Conservation (phyloP, 23 red algal species). For the Gracilaria gracilis region DNA sequence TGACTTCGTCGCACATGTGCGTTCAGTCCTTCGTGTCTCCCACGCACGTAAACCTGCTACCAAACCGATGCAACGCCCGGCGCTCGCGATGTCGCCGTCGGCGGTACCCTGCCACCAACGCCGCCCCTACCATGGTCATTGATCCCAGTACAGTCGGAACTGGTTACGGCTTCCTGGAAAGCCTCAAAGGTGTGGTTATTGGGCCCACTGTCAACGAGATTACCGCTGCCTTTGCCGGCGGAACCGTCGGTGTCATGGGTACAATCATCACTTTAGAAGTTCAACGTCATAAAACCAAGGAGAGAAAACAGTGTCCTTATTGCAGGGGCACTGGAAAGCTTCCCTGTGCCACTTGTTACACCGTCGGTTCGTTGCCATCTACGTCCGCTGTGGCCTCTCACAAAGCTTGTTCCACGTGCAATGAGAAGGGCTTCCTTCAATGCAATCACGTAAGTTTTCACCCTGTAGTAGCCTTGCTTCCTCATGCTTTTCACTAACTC, state of each 20-base stretch:
- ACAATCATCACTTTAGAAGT: conserved; percentile 95
- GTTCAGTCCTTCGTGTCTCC: conserved; percentile 1
- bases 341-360: conserved; percentile 85
- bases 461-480: neutral
- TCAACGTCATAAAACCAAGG: conserved; percentile 48
- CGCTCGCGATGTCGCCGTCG: neutral
- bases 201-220: conserved; percentile 90
- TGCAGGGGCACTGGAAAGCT: conserved; percentile 86
- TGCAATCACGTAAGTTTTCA: conserved; percentile 75
- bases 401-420: conserved; percentile 65
- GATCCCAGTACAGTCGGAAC: conserved; percentile 60
- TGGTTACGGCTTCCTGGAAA: conserved; percentile 43
- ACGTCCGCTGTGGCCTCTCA: conserved; percentile 33
- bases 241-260: conserved; percentile 95
- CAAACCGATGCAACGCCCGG: neutral
- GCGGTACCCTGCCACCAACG: neutral
- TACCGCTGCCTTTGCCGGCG: conserved; percentile 88
- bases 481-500: neutral
- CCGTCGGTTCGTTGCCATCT: conserved; percentile 71
- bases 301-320: conserved; percentile 93
- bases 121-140: conserved; percentile 1
- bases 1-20: neutral
- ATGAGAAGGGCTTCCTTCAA: conserved; percentile 62
- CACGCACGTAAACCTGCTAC: neutral
- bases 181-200: conserved; percentile 71